Base-by-base conservation (phyloP, 495 filamentous ascomycete species). In the Polyplosphaeria fusca region DNA sequence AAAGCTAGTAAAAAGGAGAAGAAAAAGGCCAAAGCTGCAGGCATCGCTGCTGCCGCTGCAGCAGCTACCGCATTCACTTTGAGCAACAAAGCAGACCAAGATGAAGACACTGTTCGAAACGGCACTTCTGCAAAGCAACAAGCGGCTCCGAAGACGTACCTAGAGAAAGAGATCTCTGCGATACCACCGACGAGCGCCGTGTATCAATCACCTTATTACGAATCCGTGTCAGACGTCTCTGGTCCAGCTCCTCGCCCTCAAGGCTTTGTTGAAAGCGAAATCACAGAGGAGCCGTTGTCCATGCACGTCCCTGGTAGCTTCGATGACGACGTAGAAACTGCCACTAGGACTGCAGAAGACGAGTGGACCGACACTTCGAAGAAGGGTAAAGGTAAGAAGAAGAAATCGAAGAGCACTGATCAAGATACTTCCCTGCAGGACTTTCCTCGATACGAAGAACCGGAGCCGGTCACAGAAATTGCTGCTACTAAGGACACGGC, bases 1-100 rank as follows among this genome's bases (percentile, higher is more conserved):
- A 57, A 55, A 26, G 14, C 32, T 14, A 55, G 45, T 25, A 66
- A 66, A 45, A 66, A 66, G 32, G 50, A 66, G 16, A 55, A 66
- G 49, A 66, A 66, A 46, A 61, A 63, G 40, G 47, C 47, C 1
- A 58, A 61, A 28, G 52, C 53, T 16, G 42, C 52, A 2, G 19
- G 19, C 20, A 27, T 20, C 14, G 49, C 23, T 27, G 49, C 38
- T 25, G 38, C 26, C 2, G 58, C 51, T 7, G 46, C 27, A 5
- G 43, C 58, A 11, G 30, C 48, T 11, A 46, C 49, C 9, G 56
- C 56, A 20, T 11, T 37, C 7, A 26, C 24, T 22, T 18, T 13
- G 14, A 45, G 44, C 24, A 37, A 57, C 16, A 43, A 32, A 25
- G 16, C 9, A 3, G 46, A 32, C 5, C 18, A 4, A 35, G 54